Base-by-base conservation (phyloP, 306 rosid species). In the Abrus precatorius region DNA sequence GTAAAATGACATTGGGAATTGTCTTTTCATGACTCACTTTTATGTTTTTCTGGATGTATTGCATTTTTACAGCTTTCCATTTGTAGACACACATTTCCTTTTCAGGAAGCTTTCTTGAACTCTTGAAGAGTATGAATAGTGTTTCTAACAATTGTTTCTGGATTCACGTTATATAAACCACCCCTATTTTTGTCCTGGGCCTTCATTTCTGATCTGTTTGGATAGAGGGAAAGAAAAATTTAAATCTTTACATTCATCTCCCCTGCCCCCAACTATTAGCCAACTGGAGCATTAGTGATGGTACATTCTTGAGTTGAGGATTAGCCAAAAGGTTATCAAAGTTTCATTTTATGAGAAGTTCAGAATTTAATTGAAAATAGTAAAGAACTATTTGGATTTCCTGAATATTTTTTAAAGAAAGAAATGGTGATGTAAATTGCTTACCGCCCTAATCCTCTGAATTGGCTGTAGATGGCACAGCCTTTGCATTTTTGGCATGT, bases 71-170 rank as follows among this genome's bases (percentile, higher is more conserved):
- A 52, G 29, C 48, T 11, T 38, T 62, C 49, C 61, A 1, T 65
- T 56, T 11, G 52, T 20, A 45, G 74, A 36, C 50, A 66, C 14
- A 74, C 5, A 14, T 66, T 67, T 78, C 47, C 34, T 3, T 70
- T 47, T 5, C 10, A 1, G n/a, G 7, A 69, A 67, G 49, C 67
- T 81, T 61, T 79, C 20, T 20, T 20, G 20, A 20, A 20, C 20
- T 68, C 67, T 84, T 80, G 45, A 52, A 56, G 66, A 45, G 29
- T 44, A 43, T 72, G 5, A 69, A n/a, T 61, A 44, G 36, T 66
- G 50, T 80, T 82, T 65, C 72, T n/a, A 75, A 52, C 38, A 32
- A 28, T 41, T 30, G 11, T 32, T 66, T 60, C 10, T 50, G 41
- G 6, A 1, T 48, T 66, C 65, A 13, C 56, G 13, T 64, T 8